Base-by-base conservation (phyloP, 2,329 filamentous ascomycete genomes). In the Aspergillus fumigatiaffinis region DNA sequence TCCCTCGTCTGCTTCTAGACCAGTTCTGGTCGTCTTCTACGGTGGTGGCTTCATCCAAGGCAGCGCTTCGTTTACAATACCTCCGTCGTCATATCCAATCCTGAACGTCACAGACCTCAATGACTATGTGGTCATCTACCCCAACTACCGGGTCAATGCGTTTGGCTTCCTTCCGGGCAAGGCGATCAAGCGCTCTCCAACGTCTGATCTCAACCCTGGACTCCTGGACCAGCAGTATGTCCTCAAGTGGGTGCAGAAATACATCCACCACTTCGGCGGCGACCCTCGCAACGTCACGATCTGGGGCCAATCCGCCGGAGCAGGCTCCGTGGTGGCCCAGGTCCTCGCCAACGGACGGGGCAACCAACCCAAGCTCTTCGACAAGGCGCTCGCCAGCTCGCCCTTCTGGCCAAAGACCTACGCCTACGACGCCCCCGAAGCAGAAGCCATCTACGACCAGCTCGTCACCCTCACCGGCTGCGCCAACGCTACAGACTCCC, bases 321-420 rank as follows among this genome's bases (percentile, higher is more conserved):
- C 74, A 2, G 82, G 82, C 3, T 70, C 68, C 3, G 68, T 70
- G 17, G 62, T 69, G 8, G 68, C 62, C 3, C 68, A 70, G 61
- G 75, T 79, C 0, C 79, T 85, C 53, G 82, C 82, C 0, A 77
- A 77, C 12, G 76, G 76, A 1, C 75, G 73, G 2, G 72, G 75
- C 8, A 72, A 72, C 1, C 72, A 75, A 4, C 74, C 75, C 3
- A 69, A 63, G 32, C 71, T 84, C 0, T 85, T 85, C 62, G 70
- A 59, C 4, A 79, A 77, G 58, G 83, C 83, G 0, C 71, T 85
- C 51, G 72, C 77, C 26, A 81, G 76, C 60, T 81, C 77, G 7
- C 84, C 83, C 0, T 86, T 83, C 66, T 85, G 83, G 83, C 80
- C 82, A 1, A 84, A 84, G 68, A 84, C 82, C 14, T 84, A 85